Evolutionary conservation across 73 alveolate species (phyloP).

Genomic region (Paramecium pentaurelia): DNA sequence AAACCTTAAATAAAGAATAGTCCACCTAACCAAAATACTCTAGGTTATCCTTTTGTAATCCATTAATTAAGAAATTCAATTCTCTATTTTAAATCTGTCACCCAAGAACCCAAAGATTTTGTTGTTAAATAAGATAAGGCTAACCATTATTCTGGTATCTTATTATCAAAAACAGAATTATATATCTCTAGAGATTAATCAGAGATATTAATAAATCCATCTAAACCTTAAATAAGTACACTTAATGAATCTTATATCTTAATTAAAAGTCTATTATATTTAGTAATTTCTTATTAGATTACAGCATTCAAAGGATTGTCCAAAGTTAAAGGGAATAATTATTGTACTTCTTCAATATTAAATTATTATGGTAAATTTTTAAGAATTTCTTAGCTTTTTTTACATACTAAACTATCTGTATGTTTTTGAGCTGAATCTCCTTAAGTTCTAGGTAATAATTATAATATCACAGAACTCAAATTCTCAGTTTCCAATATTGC

Average conservation of each 20-base stretch:
- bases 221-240: conserved; percentile 73
- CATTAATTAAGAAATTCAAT: conserved; percentile 75
- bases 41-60: conserved; percentile 83
- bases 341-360: conserved; percentile 71
- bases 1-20: conserved; percentile 81
- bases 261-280: conserved; percentile 70
- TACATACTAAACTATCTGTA: background rate
- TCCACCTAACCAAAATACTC: conserved; percentile 81
- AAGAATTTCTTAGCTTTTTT: background rate
- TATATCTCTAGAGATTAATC: conserved; percentile 80
- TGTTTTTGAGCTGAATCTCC: background rate
- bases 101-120: conserved; percentile 80
- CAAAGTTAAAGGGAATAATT: conserved; percentile 66
- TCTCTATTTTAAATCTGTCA: conserved; percentile 77
- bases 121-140: conserved; percentile 77
- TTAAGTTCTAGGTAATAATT: conserved; percentile 81
- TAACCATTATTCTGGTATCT: conserved; percentile 79
- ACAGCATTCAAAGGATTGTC: conserved; percentile 79
- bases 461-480: conserved; percentile 78
- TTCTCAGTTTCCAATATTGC: conserved; percentile 91
- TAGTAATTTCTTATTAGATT: conserved; percentile 74
- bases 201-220: conserved; percentile 77
- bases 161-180: conserved; percentile 71
- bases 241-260: conserved; percentile 65
- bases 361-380: conserved; percentile 49